These are phyloP conservation scores for Poteriospumella lacustris DNA, from an alignment of 108 stramenopile genomes.

Conservation along the genomic window DNA sequence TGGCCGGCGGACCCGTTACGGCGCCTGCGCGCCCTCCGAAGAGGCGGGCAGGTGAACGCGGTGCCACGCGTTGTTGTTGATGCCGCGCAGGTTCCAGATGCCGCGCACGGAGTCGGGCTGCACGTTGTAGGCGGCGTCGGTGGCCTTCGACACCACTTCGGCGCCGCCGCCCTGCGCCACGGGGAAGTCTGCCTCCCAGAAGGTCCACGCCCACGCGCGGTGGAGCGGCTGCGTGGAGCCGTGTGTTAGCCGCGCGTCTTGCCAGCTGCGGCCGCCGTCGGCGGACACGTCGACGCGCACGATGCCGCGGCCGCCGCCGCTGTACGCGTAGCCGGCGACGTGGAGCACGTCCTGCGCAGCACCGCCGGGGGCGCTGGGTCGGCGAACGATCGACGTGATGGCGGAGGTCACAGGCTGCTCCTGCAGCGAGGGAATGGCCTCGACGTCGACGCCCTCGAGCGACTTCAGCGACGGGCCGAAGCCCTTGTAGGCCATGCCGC, in stretches of 20 bases:
- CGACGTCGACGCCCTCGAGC: conserved; percentile 13
- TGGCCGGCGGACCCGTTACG: no score
- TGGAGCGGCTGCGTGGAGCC: conserved; percentile 40
- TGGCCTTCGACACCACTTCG: conserved; percentile 63
- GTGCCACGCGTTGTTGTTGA: conserved; percentile 71
- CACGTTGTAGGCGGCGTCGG: conserved; percentile 62
- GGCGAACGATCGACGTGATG: conserved; percentile 39
- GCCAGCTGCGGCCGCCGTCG: conserved; percentile 73
- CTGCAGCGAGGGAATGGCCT: background rate
- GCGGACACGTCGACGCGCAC: conserved; percentile 72
- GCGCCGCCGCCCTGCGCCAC: conserved; percentile 28
- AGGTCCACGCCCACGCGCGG: conserved; percentile 35
- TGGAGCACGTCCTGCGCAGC: conserved; percentile 40
- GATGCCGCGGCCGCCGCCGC: conserved; percentile 67
- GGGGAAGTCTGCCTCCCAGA: conserved; percentile 52
- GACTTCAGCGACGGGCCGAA: conserved; percentile 24
- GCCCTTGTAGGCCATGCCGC: conserved; percentile 30
- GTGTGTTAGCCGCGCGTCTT: conserved; percentile 49
- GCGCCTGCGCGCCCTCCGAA: no score
- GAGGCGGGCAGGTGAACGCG: no score
- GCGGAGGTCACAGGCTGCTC: conserved; percentile 56
- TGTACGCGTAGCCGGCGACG: conserved; percentile 68
- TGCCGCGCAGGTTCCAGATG: conserved; percentile 72
- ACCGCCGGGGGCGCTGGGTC: conserved; percentile 30
- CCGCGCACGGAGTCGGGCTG: conserved; percentile 66